A percentile compares a stretch with the other conserved stretches of the same genome.
phyloP scores from a whole-genome alignment of 1,139 yeast species.

The Geotrichum aggregatum region DNA sequence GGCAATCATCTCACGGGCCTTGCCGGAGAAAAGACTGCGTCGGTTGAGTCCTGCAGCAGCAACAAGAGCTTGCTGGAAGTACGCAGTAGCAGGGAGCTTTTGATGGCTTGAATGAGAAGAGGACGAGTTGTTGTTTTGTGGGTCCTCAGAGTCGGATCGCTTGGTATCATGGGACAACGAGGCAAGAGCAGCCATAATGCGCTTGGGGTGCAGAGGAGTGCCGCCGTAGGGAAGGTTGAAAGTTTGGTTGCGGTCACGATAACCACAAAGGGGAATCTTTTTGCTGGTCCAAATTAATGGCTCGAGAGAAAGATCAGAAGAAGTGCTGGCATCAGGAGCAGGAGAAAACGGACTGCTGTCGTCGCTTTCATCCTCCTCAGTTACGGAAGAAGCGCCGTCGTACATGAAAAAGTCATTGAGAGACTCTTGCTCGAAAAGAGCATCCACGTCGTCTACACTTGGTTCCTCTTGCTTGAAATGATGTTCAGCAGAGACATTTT shows the following conservation, averaged over 20 bases:
- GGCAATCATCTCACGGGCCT: slow-evolving; percentile 51
- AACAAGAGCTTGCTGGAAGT: slow-evolving; percentile 32
- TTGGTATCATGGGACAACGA: slow-evolving; percentile 11
- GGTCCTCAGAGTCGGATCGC: background rate
- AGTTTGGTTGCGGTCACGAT: slow-evolving; percentile 25
- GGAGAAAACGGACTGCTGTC: slow-evolving; percentile 2
- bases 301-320: background rate
- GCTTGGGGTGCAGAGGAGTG: slow-evolving; percentile 10
- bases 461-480: slow-evolving; percentile 2
- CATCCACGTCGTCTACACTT: slow-evolving; percentile 1
- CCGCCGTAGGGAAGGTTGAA: slow-evolving; percentile 14
- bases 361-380: slow-evolving; percentile 20
- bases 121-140: background rate
- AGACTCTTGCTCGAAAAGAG: slow-evolving; percentile 11
- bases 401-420: slow-evolving; percentile 23
- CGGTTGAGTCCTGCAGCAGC: slow-evolving; percentile 42
- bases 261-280: slow-evolving; percentile 30
- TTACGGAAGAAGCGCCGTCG: slow-evolving; percentile 23
- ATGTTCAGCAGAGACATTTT: background rate
- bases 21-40: slow-evolving; percentile 48
- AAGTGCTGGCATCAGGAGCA: background rate
- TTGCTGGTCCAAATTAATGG: slow-evolving; percentile 22
- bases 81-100: slow-evolving; percentile 21
- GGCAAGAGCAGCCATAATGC: slow-evolving; percentile 17
- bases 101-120: background rate